phyloP scores from a whole-genome alignment of 345 rosid species.

The Litchi chinensis region DNA sequence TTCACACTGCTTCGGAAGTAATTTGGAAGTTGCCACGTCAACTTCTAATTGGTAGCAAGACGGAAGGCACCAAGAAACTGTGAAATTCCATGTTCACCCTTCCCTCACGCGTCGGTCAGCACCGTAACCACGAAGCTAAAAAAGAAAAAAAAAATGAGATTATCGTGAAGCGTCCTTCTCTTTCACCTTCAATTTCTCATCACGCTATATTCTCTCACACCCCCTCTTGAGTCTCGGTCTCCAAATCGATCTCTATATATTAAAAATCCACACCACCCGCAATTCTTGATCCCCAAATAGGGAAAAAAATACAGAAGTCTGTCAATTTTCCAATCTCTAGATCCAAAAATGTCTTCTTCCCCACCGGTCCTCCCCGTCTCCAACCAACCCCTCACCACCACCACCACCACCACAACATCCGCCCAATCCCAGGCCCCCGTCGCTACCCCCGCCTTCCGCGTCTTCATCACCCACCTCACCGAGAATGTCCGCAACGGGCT shows the following conservation, averaged over 20 bases:
- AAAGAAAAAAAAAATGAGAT: neutral
- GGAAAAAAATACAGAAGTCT: neutral
- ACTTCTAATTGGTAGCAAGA: conserved; percentile 2
- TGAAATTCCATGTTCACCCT: neutral
- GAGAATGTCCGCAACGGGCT: conserved; percentile 47
- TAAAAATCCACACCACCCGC: neutral
- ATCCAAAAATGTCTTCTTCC: conserved; percentile 37
- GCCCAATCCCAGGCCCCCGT: conserved; percentile 43
- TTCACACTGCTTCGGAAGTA: too few species aligned
- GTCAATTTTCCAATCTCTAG: neutral
- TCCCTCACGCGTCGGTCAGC: neutral
- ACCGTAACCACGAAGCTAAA: neutral
- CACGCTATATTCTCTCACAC: conserved; percentile 10
- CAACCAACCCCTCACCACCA: conserved; percentile 32
- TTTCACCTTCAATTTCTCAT: neutral
- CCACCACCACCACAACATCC: conserved; percentile 39
- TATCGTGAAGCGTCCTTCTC: conserved; percentile 21
- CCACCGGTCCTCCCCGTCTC: conserved; percentile 48
- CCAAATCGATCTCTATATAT: neutral
- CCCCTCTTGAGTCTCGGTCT: neutral
- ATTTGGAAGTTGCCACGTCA: neutral
- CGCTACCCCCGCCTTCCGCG: conserved; percentile 49
- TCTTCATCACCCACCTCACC: conserved; percentile 37
- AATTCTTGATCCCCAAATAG: neutral
- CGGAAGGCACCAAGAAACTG: neutral